These are phyloP conservation scores for Mortierella claussenii DNA, from an alignment of 192 early-diverging fungal genomes.

Conservation along the genomic window DNA sequence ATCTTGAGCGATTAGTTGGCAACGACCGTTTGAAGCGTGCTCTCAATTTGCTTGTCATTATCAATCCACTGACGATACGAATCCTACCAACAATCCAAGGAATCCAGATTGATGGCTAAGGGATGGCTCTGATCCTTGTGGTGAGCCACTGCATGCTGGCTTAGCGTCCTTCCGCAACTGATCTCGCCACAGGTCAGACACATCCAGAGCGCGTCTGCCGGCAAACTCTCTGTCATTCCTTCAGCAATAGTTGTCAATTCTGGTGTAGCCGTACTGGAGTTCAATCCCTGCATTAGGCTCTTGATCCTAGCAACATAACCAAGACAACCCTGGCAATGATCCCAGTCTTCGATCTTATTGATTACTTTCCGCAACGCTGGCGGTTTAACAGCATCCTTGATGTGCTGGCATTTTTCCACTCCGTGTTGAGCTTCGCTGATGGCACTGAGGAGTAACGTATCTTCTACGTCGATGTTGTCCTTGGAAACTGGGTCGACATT, in stretches of 20 bases:
- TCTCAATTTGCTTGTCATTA: neutral
- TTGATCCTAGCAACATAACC: neutral
- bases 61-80: neutral
- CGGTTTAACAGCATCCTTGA: conserved; percentile 28
- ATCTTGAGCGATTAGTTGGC: neutral
- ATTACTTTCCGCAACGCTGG: conserved; percentile 6
- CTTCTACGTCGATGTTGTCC: neutral
- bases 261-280: neutral
- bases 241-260: neutral
- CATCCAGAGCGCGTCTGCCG: conserved; percentile 24
- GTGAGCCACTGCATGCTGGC: conserved; percentile 29
- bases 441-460: neutral
- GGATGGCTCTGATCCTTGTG: conserved; percentile 22
- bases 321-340: conserved; percentile 37
- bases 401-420: conserved; percentile 30
- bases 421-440: conserved; percentile 20
- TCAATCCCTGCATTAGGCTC: conserved; percentile 21
- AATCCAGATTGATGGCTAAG: conserved; percentile 32
- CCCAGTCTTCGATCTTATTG: conserved; percentile 21
- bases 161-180: conserved; percentile 38
- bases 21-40: too few relatives aligned
- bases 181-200: conserved; percentile 43
- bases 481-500: neutral
- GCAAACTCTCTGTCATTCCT: neutral
- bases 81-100: conserved; percentile 30